Evolutionary conservation across 1,284 basidiomycete genomes (phyloP).

Genomic region (Boletellus sp.): DNA sequence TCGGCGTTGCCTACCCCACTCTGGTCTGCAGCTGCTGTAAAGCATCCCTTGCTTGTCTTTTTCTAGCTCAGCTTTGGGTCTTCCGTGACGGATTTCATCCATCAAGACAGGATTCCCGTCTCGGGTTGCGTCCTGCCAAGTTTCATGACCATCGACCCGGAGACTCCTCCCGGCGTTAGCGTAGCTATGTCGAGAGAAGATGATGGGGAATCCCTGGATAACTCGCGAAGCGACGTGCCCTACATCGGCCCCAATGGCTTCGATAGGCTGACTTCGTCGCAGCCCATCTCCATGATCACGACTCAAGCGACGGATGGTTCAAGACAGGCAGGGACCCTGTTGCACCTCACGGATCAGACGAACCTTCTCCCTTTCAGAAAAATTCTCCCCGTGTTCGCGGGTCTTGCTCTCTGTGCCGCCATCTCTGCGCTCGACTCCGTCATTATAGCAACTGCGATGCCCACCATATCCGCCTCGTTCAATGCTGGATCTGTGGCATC

Average conservation of each 20-base stretch:
- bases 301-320: constrained; percentile 1
- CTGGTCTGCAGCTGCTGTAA: neutral
- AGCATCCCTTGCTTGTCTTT: constrained; percentile 1
- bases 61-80: neutral
- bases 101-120: constrained; percentile 1
- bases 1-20: neutral
- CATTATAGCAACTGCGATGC: constrained; percentile 68
- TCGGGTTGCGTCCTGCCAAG: neutral
- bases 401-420: constrained; percentile 57
- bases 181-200: neutral
- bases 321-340: neutral
- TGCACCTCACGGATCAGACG: constrained; percentile 67
- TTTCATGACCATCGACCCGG: neutral
- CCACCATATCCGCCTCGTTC: constrained; percentile 67
- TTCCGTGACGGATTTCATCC: constrained; percentile 3
- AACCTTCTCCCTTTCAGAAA: constrained; percentile 70
- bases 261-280: constrained; percentile 6
- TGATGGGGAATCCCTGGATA: constrained; percentile 3
- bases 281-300: constrained; percentile 6
- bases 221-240: neutral
- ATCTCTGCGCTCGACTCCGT: constrained; percentile 59
- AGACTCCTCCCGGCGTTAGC: neutral
- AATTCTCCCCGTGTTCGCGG: constrained; percentile 59
- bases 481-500: constrained; percentile 61
- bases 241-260: constrained; percentile 1